phyloP scores from a whole-genome alignment of 148 eudicot species.

The Camellia japonica region DNA sequence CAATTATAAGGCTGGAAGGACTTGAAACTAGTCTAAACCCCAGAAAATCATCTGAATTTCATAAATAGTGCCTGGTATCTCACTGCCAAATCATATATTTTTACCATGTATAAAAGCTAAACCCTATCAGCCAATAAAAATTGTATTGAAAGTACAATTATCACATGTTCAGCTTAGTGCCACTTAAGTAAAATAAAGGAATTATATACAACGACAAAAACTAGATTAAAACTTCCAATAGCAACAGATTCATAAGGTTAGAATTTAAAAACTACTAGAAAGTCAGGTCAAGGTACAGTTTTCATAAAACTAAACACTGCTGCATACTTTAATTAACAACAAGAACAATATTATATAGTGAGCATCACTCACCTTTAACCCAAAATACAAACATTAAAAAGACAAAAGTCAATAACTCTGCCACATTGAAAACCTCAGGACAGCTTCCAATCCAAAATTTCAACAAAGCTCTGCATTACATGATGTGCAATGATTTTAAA shows the following conservation, averaged over 20 bases:
- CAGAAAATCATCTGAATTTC: too few relatives aligned
- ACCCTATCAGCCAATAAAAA: not conserved
- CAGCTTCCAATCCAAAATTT: not conserved
- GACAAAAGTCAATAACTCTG: not conserved
- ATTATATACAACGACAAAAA: too few relatives aligned
- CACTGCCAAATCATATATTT: too few relatives aligned
- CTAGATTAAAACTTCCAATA: too few relatives aligned
- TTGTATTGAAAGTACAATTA: not conserved
- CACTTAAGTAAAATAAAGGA: too few relatives aligned
- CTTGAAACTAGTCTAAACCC: too few relatives aligned
- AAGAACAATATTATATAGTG: not conserved
- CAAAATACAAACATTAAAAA: not conserved
- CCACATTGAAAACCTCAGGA: not conserved
- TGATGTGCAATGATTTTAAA: not conserved
- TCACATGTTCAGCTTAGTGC: too few relatives aligned
- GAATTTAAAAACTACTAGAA: not conserved
- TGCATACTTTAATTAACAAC: too few relatives aligned
- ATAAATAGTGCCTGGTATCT: too few relatives aligned
- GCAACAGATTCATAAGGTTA: not conserved
- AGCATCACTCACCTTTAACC: not conserved
- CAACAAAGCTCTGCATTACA: not conserved
- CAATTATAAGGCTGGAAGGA: too few relatives aligned
- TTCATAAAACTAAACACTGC: too few relatives aligned
- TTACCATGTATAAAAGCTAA: not conserved
- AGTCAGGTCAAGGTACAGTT: too few relatives aligned